A percentile compares a stretch with the other conserved stretches of the same genome.
Evolutionary conservation across 2,329 filamentous ascomycete species (phyloP).

Genomic region (Fusarium neocosmosporiellum): DNA sequence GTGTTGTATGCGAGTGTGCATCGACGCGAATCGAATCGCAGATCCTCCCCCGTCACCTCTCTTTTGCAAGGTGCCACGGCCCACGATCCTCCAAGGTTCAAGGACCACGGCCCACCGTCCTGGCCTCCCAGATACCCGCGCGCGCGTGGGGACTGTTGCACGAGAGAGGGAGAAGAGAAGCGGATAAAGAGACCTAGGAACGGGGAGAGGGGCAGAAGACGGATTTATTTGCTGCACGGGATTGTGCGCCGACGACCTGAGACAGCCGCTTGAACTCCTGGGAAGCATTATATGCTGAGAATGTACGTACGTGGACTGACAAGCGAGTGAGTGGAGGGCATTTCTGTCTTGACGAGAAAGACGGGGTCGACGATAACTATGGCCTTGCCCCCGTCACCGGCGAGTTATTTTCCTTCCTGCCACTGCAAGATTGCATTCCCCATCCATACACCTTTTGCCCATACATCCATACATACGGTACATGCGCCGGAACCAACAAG

Average conservation of each 20-base stretch:
- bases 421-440: constrained; percentile 1
- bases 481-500: constrained; percentile 7
- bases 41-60: constrained; percentile 16
- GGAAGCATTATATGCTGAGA: constrained; percentile 39
- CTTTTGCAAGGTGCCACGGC: constrained; percentile 16
- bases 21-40: constrained; percentile 26
- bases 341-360: constrained; percentile 19
- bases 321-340: constrained; percentile 13
- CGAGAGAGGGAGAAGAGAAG: constrained; percentile 26
- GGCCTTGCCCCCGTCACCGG: constrained; percentile 5
- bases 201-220: constrained; percentile 8
- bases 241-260: constrained; percentile 42
- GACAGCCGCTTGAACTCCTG: constrained; percentile 32
- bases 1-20: constrained; percentile 9
- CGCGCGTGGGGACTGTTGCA: constrained; percentile 37
- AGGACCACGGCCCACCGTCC: constrained; percentile 21
- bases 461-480: neutral
- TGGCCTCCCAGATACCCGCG: constrained; percentile 23
- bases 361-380: constrained; percentile 28
- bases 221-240: constrained; percentile 30
- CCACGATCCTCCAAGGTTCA: constrained; percentile 18
- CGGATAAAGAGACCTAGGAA: neutral
- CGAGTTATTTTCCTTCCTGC: constrained; percentile 12
- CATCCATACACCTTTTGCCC: neutral
- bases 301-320: constrained; percentile 40